These are phyloP conservation scores for Abortiporus biennis DNA, from an alignment of 1,284 basidiomycete species.

Conservation along the genomic window DNA sequence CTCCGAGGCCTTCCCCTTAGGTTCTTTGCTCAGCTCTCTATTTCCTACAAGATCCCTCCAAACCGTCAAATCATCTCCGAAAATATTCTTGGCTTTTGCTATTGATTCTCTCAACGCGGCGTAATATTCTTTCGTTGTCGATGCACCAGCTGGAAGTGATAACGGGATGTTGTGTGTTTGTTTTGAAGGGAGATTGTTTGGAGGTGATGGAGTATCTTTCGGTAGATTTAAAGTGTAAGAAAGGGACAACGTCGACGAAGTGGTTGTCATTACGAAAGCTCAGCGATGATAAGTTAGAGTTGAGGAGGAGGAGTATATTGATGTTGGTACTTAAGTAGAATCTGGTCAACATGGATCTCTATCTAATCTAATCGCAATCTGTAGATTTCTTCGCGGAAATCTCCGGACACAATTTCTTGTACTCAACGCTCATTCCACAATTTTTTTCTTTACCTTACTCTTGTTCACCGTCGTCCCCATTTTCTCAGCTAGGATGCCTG, in stretches of 20 bases:
- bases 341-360: no score
- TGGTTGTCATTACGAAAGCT: no score
- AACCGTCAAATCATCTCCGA: slow-evolving; percentile 59
- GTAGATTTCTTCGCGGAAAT: no score
- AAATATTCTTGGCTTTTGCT: slow-evolving; percentile 38
- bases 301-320: no score
- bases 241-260: no score
- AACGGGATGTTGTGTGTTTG: slow-evolving; percentile 33
- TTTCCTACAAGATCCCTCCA: slow-evolving; percentile 69
- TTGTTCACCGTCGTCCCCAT: slow-evolving; percentile 10
- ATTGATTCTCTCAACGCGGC: slow-evolving; percentile 42
- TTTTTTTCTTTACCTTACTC: slow-evolving; percentile 5
- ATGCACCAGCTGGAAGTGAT: no score
- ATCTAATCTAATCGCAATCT: no score
- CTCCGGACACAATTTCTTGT: not conserved
- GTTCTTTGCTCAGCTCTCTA: slow-evolving; percentile 41
- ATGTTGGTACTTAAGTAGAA: no score
- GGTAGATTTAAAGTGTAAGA: no score
- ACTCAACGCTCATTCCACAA: not conserved
- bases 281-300: no score
- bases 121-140: no score
- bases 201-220: slow-evolving; percentile 18
- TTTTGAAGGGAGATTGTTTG: slow-evolving; percentile 20
- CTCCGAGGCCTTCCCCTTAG: slow-evolving; percentile 30
- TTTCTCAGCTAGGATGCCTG: slow-evolving; percentile 25